Conservation (phyloP, 345 rosid species). For the Linum trigynum region DNA sequence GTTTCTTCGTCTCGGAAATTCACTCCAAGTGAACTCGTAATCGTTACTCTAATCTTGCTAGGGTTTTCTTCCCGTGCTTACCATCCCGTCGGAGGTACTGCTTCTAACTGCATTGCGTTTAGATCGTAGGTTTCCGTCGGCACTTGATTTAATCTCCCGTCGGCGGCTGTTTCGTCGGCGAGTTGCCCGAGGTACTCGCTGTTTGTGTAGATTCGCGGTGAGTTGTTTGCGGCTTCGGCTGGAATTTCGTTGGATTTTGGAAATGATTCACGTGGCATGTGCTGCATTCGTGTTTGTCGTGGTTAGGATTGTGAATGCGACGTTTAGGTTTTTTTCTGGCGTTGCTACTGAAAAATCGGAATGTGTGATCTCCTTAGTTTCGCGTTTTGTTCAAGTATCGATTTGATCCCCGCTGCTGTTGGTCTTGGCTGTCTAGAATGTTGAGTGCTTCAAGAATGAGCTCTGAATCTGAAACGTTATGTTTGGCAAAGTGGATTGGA, state of each 20-base stretch:
- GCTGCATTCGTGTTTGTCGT: neutral
- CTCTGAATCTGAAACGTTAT: neutral
- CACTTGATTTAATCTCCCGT: constrained; percentile 7
- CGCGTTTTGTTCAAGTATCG: too few relatives aligned
- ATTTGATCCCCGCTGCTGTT: neutral
- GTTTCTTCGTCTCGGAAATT: too few relatives aligned
- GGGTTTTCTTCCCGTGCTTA: constrained; percentile 12
- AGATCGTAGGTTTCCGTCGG: constrained; percentile 9
- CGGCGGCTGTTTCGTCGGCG: neutral
- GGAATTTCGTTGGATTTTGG: neutral
- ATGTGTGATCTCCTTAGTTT: constrained; percentile 6
- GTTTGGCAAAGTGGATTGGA: too few relatives aligned
- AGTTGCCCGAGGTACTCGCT: neutral
- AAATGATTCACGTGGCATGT: constrained; percentile 6
- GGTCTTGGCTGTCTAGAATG: neutral
- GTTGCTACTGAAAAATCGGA: neutral
- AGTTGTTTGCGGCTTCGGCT: neutral
- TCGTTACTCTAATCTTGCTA: neutral
- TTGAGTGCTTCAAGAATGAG: neutral
- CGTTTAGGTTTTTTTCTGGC: too few relatives aligned
- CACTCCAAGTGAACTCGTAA: too few relatives aligned
- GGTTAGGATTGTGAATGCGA: too few relatives aligned
- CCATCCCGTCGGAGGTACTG: neutral
- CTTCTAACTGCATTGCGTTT: constrained; percentile 17
- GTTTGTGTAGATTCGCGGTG: constrained; percentile 21